Percentiles rank a stretch among this genome's conserved stretches.
phyloP scores from a whole-genome alignment of 2,329 filamentous ascomycete genomes.

The Apiospora saccharicola region DNA sequence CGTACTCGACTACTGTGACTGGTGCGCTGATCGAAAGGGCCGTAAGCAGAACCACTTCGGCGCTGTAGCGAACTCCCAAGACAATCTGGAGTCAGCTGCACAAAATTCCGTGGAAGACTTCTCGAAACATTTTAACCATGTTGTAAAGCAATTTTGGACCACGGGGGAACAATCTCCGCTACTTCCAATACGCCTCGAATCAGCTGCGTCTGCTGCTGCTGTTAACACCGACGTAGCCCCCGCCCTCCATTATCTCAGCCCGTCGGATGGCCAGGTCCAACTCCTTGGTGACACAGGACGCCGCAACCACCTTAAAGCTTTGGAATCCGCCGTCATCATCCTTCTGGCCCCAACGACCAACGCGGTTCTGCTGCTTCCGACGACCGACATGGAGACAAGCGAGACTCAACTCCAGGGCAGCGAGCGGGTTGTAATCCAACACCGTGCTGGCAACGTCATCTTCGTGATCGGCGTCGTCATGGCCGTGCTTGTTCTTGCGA shows the following conservation, averaged over 20 bases:
- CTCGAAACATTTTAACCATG: background rate
- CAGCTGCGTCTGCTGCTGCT: background rate
- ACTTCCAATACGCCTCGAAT: background rate
- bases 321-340: constrained; percentile 33
- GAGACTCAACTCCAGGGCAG: constrained; percentile 40
- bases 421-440: constrained; percentile 21
- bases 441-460: constrained; percentile 17
- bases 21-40: too few relatives aligned
- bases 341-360: constrained; percentile 3
- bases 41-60: too few relatives aligned
- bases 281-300: constrained; percentile 40
- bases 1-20: too few relatives aligned
- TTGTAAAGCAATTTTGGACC: background rate
- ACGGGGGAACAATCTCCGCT: background rate
- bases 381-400: constrained; percentile 39
- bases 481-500: constrained; percentile 35
- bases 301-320: constrained; percentile 43
- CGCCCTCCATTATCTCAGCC: constrained; percentile 31
- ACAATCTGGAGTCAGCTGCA: too few relatives aligned
- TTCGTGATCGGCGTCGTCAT: constrained; percentile 26
- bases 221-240: constrained; percentile 33
- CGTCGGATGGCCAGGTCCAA: constrained; percentile 36
- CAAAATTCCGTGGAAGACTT: too few relatives aligned
- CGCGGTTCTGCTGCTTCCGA: background rate
- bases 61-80: too few relatives aligned